Evolutionary conservation across 116 monocot species (phyloP), one percentile per base, ranked within the genome.

Genomic region (Phalaenopsis hybrid): DNA sequence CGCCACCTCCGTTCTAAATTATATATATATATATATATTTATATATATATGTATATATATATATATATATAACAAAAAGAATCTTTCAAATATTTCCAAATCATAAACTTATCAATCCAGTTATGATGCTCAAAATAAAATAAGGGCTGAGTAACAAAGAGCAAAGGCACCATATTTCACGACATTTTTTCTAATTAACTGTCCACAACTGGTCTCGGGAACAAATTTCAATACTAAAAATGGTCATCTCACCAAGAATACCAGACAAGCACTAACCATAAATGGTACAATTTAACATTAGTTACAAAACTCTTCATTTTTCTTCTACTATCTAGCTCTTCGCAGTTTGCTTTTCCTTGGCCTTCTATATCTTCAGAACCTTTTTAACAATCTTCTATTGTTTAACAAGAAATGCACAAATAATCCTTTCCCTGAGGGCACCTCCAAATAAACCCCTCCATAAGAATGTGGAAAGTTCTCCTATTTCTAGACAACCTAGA

Each of bases 391-490:
- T 88, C 79, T 88, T 88, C 51, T 86, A 86, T 84, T 89, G 86
- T 74, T 89, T 86, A 25, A 89, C 86, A 76, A 89, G 48, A 72
- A 89, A 89, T 31, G 86, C 89, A 15, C 89, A 81, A 33, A 89
- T 89, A 55, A 86, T 89, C 89, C 89, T 89, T 79, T 92, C 89
- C 76, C 86, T 79, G 11, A 92, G 88, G n/a, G 88, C 89, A 50
- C 82, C 59, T 12, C 85, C 89, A 41, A 89, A 89, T 21, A 55
- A 49, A 92, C 92, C 8, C 92, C 92, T 52, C 92, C 92, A 86
- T 92, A 92, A 1, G 89, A 85, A 50, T 88, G 80, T 92, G 88
- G n/a, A 89, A 88, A 18, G 92, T 92, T 74, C 92, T 87, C 31
- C 86, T 77, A 57, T 89, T 89, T 51, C 92, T 84, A 4, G 89